phyloP scores from a whole-genome alignment of 345 rosid genomes.

The Balakata baccata region DNA sequence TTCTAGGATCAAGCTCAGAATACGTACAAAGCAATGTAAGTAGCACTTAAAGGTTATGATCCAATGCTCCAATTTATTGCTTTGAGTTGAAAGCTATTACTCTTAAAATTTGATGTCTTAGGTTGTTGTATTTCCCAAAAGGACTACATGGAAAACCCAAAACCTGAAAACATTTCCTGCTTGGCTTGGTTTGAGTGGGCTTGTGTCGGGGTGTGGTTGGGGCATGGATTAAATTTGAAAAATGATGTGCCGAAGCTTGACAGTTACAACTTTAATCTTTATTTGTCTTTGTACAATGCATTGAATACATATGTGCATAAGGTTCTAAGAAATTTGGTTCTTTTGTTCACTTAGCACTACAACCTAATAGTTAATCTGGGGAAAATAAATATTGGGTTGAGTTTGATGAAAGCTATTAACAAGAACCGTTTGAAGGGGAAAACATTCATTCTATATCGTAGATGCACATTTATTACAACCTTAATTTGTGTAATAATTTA shows the following conservation, averaged over 20 bases:
- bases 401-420: neutral
- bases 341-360: neutral
- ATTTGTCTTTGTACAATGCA: neutral
- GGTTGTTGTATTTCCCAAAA: neutral
- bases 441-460: neutral
- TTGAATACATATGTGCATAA: neutral
- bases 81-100: slow-evolving; percentile 15
- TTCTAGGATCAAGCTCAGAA: slow-evolving; percentile 90
- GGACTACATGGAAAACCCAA: neutral
- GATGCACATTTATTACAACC: neutral
- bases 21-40: slow-evolving; percentile 99
- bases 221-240: neutral
- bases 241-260: neutral
- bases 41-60: slow-evolving; percentile 13
- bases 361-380: neutral
- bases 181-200: neutral
- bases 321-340: neutral
- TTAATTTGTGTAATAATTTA: neutral
- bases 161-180: too few relatives aligned
- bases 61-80: slow-evolving; percentile 1
- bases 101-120: neutral
- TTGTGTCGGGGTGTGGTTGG: neutral
- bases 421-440: neutral
- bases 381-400: neutral
- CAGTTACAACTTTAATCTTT: neutral